phyloP scores from a whole-genome alignment of 2,329 filamentous ascomycete species.

The Coleophoma crateriformis region DNA sequence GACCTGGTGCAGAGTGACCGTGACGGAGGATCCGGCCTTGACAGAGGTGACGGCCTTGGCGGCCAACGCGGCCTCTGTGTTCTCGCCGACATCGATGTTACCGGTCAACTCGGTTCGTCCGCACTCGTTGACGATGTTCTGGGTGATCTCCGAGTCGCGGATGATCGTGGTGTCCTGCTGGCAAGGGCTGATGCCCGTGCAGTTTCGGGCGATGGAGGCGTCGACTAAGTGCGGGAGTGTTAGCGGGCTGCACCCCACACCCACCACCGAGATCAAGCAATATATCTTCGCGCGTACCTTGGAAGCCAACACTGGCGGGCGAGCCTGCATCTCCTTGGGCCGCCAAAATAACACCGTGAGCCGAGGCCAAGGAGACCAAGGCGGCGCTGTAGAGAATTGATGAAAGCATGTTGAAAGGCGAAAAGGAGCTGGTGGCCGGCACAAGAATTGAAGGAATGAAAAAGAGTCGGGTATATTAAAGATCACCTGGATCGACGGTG shows the following conservation, averaged over 20 bases:
- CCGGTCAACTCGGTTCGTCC: conserved; percentile 56
- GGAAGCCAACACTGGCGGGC: conserved; percentile 36
- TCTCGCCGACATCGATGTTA: conserved; percentile 55
- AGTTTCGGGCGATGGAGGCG: conserved; percentile 52
- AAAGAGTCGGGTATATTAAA: conserved; percentile 18
- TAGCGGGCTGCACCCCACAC: neutral
- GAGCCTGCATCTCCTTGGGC: conserved; percentile 41
- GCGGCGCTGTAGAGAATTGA: conserved; percentile 24
- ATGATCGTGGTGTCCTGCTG: conserved; percentile 62
- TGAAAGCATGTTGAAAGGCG: conserved; percentile 30
- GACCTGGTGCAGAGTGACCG: conserved; percentile 47
- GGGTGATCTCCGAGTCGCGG: conserved; percentile 46
- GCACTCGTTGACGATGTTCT: conserved; percentile 52
- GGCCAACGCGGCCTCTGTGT: conserved; percentile 45
- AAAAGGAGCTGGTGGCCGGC: conserved; percentile 22
- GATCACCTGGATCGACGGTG: conserved; percentile 18
- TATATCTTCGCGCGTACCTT: conserved; percentile 28
- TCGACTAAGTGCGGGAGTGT: conserved; percentile 33
- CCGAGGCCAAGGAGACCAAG: conserved; percentile 30
- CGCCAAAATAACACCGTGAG: conserved; percentile 41
- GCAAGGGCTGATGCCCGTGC: conserved; percentile 58
- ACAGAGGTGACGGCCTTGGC: conserved; percentile 43
- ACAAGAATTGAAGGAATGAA: conserved; percentile 23
- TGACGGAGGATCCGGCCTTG: conserved; percentile 36
- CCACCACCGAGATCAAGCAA: neutral